Conservation (phyloP, 2,329 filamentous ascomycete species). For the Dactylella cylindrospora region DNA sequence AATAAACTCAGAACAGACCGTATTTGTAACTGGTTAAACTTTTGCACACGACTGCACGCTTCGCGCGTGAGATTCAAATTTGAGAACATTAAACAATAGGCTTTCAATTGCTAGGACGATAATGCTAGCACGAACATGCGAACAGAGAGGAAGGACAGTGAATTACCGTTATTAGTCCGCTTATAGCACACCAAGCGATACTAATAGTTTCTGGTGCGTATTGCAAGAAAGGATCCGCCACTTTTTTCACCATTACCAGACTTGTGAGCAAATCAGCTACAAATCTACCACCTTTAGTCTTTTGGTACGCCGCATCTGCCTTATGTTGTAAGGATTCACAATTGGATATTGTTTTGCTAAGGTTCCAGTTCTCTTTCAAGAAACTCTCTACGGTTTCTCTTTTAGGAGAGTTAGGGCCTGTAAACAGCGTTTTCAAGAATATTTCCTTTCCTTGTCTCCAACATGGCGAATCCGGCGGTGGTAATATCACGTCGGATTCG, state of each 20-base stretch:
- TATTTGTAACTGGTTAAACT: no score
- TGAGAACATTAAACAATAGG: no score
- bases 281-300: constrained; percentile 14
- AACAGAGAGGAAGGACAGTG: neutral
- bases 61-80: neutral
- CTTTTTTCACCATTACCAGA: constrained; percentile 11
- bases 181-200: constrained; percentile 27
- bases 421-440: constrained; percentile 20
- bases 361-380: constrained; percentile 32
- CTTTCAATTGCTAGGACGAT: no score
- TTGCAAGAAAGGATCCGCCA: constrained; percentile 19
- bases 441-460: constrained; percentile 38
- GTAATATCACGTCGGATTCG: no score
- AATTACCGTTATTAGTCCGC: constrained; percentile 18
- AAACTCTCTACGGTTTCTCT: constrained; percentile 27
- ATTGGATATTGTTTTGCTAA: constrained; percentile 25
- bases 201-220: constrained; percentile 17
- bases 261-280: constrained; percentile 8
- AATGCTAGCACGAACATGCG: neutral
- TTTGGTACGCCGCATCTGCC: constrained; percentile 26
- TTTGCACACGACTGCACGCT: neutral
- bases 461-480: constrained; percentile 16
- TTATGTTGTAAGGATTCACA: constrained; percentile 28
- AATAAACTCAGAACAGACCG: no score
- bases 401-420: constrained; percentile 14